Evolutionary conservation across 148 eudicot species (phyloP), one percentile per base, ranked within the genome.

Genomic region (Cornus florida): DNA sequence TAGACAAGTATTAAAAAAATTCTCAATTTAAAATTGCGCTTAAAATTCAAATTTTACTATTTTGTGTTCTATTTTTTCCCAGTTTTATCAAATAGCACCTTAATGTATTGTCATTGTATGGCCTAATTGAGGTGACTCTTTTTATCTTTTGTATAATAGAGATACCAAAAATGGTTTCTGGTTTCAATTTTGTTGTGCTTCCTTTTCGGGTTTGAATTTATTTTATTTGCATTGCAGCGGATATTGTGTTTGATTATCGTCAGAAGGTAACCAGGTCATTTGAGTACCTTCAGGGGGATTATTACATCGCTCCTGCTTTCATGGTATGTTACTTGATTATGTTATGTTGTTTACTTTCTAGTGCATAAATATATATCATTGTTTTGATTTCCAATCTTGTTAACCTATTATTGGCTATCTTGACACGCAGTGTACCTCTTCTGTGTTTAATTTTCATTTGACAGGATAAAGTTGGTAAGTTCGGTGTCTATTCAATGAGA

Each of bases 401-500:
- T 73, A 7, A 50, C 7, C 39, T 28, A 50, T 71, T 50, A 12
- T 67, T 69, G 8, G 11, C 31, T 56, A 60, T n/a, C 16, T 28
- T 75, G 39, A 80, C 32, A 7, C 7, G 56, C 33, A 23, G 48
- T 38, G 6, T 72, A 7, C 4, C 31, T 41, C 78, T 65, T 69
- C 60, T 64, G 77, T 64, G 20, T 46, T 69, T 19, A 60, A 50
- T 80, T 81, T 72, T 77, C 72, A 59, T 76, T 66, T 90, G 75
- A 65, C 97, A 95, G 98, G 98, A 95, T 87, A 95, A 91, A 91
- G 97, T 95, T 78, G 98, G 98, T 95, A 91, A 90, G 97, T 84
- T 77, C 81, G 82, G 71, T 39, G 76, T 65, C 84, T 70, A 31
- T 71, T 10, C 76, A 73, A 71, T 53, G 77, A 39, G 35, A 75